A percentile compares a stretch with the other conserved stretches of the same genome.
Evolutionary conservation across 2,329 filamentous ascomycete genomes (phyloP).

Genomic region (Cordyceps javanica): DNA sequence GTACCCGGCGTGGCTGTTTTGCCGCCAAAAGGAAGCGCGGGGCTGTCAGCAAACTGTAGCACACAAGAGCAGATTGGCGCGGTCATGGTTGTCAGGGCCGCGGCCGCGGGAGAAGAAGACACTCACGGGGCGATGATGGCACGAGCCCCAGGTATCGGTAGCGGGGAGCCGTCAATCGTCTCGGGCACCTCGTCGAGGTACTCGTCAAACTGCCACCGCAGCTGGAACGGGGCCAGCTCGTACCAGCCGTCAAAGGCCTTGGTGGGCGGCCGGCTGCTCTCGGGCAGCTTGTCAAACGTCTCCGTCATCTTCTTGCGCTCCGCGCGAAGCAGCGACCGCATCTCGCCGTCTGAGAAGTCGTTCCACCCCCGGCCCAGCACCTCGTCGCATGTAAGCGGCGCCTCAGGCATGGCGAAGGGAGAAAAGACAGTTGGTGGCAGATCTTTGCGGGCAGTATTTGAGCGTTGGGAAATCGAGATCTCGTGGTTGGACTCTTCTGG

Average conservation of each 20-base stretch:
- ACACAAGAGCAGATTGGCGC: neutral
- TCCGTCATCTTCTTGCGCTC: slow-evolving; percentile 8
- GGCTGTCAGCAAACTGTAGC: neutral
- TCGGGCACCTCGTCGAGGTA: slow-evolving; percentile 69
- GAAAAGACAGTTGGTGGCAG: too few species aligned
- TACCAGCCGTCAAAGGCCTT: slow-evolving; percentile 87
- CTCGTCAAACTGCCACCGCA: slow-evolving; percentile 63
- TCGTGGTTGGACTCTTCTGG: neutral
- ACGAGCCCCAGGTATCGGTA: slow-evolving; percentile 71
- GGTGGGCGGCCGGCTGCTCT: slow-evolving; percentile 43
- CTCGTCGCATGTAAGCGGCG: slow-evolving; percentile 10
- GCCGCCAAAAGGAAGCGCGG: neutral
- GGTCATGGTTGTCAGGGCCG: too few species aligned
- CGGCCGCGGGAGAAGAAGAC: too few species aligned
- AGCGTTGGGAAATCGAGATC: neutral
- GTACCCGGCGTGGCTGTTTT: slow-evolving; percentile 75
- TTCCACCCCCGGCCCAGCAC: slow-evolving; percentile 5
- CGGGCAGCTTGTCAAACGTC: neutral
- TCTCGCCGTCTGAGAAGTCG: slow-evolving; percentile 4
- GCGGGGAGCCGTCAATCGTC: slow-evolving; percentile 46
- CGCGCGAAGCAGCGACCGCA: neutral
- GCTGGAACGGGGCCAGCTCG: slow-evolving; percentile 48
- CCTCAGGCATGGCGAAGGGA: neutral
- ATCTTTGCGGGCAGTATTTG: neutral
- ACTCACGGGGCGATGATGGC: slow-evolving; percentile 90